Percentiles rank a stretch among this genome's conserved stretches.
These are phyloP conservation scores for Fusarium sp. DNA, from an alignment of 2,329 filamentous ascomycete genomes.

Conservation along the genomic window DNA sequence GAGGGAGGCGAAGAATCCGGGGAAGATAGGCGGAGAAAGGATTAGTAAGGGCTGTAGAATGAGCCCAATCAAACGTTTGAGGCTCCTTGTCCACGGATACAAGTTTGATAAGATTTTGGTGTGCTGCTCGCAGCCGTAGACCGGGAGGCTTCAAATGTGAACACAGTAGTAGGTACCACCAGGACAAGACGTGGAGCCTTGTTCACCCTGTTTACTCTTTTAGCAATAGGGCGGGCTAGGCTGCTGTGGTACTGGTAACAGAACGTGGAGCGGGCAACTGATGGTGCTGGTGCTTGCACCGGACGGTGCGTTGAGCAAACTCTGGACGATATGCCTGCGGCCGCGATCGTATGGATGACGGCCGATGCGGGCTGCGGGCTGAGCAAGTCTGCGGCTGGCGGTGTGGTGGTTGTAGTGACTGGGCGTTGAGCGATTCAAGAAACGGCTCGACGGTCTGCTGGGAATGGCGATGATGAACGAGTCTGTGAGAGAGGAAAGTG, in stretches of 20 bases:
- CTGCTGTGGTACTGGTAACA: constrained; percentile 44
- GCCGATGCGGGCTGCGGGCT: constrained; percentile 47
- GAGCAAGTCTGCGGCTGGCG: constrained; percentile 46
- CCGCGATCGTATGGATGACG: constrained; percentile 48
- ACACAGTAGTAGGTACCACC: constrained; percentile 18
- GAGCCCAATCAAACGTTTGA: constrained; percentile 37
- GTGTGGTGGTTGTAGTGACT: constrained; percentile 48
- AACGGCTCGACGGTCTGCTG: constrained; percentile 46
- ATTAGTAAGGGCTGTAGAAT: constrained; percentile 40
- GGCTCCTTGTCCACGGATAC: constrained; percentile 30
- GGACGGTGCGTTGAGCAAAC: constrained; percentile 40
- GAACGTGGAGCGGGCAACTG: constrained; percentile 30
- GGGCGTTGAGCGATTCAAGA: constrained; percentile 48
- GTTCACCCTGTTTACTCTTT: constrained; percentile 33
- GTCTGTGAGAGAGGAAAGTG: constrained; percentile 54
- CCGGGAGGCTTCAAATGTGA: constrained; percentile 30
- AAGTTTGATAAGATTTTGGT: constrained; percentile 38
- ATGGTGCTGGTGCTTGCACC: constrained; percentile 29
- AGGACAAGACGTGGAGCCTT: constrained; percentile 36
- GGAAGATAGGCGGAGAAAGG: constrained; percentile 44
- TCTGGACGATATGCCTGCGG: constrained; percentile 44
- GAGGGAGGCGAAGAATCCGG: constrained; percentile 39
- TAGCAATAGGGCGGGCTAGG: constrained; percentile 29
- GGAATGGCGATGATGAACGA: constrained; percentile 52
- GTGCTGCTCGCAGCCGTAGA: constrained; percentile 40